A percentile compares a stretch with the other conserved stretches of the same genome.
Conservation (phyloP, 2,329 filamentous ascomycete genomes). For the Ascosphaera acerosa region DNA sequence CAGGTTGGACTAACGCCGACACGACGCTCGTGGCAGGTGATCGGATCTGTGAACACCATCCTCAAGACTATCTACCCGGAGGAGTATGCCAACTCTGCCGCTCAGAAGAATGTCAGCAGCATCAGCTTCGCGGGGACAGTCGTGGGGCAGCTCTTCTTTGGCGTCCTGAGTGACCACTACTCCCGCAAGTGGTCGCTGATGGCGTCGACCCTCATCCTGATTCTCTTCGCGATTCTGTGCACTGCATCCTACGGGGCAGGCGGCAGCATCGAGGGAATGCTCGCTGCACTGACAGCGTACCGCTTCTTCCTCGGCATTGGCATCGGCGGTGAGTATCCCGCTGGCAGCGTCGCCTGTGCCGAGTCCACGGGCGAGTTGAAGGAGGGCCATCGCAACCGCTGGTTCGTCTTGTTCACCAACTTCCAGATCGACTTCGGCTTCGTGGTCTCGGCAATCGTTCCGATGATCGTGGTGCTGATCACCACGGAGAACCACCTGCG, state of each 20-base stretch:
- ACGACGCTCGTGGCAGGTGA: conserved; percentile 44
- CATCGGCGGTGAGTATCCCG: conserved; percentile 36
- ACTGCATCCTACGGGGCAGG: conserved; percentile 52
- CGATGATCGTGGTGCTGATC: conserved; percentile 37
- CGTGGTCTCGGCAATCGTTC: conserved; percentile 53
- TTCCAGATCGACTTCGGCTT: conserved; percentile 70
- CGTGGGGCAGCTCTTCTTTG: conserved; percentile 11
- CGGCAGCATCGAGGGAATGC: conserved; percentile 42
- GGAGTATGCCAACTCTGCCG: conserved; percentile 40
- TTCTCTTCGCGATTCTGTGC: conserved; percentile 59
- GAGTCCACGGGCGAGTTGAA: conserved; percentile 69
- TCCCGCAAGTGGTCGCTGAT: conserved; percentile 64
- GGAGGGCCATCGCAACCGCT: conserved; percentile 55
- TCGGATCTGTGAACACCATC: conserved; percentile 65
- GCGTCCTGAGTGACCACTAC: conserved; percentile 41
- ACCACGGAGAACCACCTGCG: conserved; percentile 36
- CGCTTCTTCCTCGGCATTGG: conserved; percentile 60
- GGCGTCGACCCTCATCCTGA: conserved; percentile 55
- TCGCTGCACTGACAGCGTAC: conserved; percentile 57
- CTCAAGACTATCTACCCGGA: conserved; percentile 41
- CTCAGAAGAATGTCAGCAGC: conserved; percentile 48
- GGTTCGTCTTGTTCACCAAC: conserved; percentile 82
- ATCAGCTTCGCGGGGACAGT: conserved; percentile 34
- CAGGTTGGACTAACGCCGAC: background rate
- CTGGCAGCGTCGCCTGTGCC: conserved; percentile 55